Evolutionary conservation across 805 yeast species (phyloP).

Genomic region (Vanderwaltozyma tropicalis): DNA sequence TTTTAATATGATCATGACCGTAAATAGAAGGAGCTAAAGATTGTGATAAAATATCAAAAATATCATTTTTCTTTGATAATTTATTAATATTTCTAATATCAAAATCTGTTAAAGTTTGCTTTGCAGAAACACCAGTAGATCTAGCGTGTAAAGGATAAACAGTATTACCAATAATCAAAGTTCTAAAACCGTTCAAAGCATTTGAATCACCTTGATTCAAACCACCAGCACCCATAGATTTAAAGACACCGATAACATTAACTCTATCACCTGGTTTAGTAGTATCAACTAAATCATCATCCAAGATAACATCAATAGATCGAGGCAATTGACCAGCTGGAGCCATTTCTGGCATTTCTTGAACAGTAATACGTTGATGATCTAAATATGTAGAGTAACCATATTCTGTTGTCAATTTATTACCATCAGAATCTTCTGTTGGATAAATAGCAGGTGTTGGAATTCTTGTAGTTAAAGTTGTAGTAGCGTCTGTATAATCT

Average conservation of each 20-base stretch:
- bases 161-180: conserved; percentile 81
- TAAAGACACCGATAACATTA: conserved; percentile 86
- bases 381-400: conserved; percentile 89
- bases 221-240: conserved; percentile 72
- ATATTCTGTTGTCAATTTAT: conserved; percentile 79
- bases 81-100: conserved; percentile 83
- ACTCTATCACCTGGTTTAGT: conserved; percentile 95
- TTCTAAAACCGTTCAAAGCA: conserved; percentile 58
- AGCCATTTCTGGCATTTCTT: conserved; percentile 95
- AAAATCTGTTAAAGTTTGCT: conserved; percentile 57
- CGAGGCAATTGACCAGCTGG: conserved; percentile 98
- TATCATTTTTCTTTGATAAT: conserved; percentile 55
- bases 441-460: conserved; percentile 79
- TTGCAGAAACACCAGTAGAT: conserved; percentile 72
- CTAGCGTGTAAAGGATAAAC: conserved; percentile 81
- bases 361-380: conserved; percentile 86
- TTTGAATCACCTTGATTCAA: conserved; percentile 23
- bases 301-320: conserved; percentile 82
- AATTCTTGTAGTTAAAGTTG: conserved; percentile 46
- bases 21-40: conserved; percentile 94
- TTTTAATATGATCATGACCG: conserved; percentile 84
- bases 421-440: conserved; percentile 84
- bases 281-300: conserved; percentile 85
- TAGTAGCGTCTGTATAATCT: conserved; percentile 87
- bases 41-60: conserved; percentile 69